phyloP scores from a whole-genome alignment of 2,329 filamentous ascomycete species.

The Thermoascus crustaceus region DNA sequence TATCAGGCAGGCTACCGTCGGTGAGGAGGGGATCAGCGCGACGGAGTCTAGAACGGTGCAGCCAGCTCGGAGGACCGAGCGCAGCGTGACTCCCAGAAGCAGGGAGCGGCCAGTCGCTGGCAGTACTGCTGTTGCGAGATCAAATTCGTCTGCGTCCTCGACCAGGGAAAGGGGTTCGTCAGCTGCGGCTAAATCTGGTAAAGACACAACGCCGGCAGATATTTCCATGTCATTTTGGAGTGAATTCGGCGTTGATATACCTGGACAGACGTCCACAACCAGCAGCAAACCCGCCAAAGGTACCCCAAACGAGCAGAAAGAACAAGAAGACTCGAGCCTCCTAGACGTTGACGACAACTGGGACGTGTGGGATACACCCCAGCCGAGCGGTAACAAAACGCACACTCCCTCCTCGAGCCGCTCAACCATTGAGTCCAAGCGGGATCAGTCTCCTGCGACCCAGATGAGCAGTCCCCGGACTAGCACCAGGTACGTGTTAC shows the following conservation, averaged over 20 bases:
- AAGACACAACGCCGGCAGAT: slow-evolving; percentile 33
- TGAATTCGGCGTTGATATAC: slow-evolving; percentile 44
- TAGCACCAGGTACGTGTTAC: slow-evolving; percentile 43
- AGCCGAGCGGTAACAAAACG: slow-evolving; percentile 27
- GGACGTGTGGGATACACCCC: slow-evolving; percentile 50
- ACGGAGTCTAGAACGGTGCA: slow-evolving; percentile 31
- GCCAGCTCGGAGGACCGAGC: slow-evolving; percentile 22
- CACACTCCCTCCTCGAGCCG: slow-evolving; percentile 39
- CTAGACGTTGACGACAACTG: slow-evolving; percentile 44
- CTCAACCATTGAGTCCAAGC: slow-evolving; percentile 44
- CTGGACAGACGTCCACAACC: slow-evolving; percentile 32
- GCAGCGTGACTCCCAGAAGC: slow-evolving; percentile 23
- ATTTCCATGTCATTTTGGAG: slow-evolving; percentile 43
- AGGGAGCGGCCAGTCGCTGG: slow-evolving; percentile 23
- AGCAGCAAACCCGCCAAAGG: slow-evolving; percentile 14
- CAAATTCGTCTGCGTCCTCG: slow-evolving; percentile 23
- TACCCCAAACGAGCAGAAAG: slow-evolving; percentile 29
- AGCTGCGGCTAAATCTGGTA: slow-evolving; percentile 29
- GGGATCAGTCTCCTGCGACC: slow-evolving; percentile 37
- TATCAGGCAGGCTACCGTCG: slow-evolving; percentile 87
- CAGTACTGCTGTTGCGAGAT: slow-evolving; percentile 21
- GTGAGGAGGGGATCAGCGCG: slow-evolving; percentile 74
- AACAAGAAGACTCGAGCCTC: slow-evolving; percentile 26
- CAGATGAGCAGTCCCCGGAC: slow-evolving; percentile 45
- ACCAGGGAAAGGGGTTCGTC: slow-evolving; percentile 21